Evolutionary conservation across 2,329 filamentous ascomycete genomes (phyloP).

Genomic region (Zalaria sp.): DNA sequence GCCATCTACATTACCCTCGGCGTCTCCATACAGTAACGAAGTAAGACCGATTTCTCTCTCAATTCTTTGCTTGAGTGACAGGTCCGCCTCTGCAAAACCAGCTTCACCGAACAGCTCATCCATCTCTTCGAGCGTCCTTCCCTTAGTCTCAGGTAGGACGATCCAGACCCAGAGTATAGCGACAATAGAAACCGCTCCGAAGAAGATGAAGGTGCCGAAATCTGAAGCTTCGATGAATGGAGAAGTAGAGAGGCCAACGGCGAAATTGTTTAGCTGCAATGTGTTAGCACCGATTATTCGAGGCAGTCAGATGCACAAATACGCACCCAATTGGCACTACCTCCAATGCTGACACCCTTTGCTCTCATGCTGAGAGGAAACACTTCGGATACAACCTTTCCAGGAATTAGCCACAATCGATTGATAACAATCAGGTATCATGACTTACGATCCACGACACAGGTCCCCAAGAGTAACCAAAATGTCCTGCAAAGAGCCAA

Average conservation of each 20-base stretch:
- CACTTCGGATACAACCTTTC: constrained; percentile 11
- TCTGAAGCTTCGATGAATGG: constrained; percentile 7
- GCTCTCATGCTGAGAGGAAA: constrained; percentile 13
- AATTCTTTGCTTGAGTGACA: constrained; percentile 7
- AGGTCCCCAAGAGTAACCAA: constrained; percentile 58
- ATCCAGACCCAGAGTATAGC: constrained; percentile 11
- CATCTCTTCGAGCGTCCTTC: constrained; percentile 14
- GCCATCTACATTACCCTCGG: background rate
- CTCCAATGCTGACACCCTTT: constrained; percentile 13
- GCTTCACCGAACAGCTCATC: constrained; percentile 13
- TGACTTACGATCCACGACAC: constrained; percentile 5
- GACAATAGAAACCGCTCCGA: constrained; percentile 8
- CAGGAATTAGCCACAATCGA: background rate
- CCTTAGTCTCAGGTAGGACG: constrained; percentile 14
- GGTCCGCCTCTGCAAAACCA: constrained; percentile 16
- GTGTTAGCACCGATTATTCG: background rate
- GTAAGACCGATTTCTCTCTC: constrained; percentile 9
- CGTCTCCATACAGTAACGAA: constrained; percentile 7
- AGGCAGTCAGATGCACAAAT: background rate
- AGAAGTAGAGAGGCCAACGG: constrained; percentile 9
- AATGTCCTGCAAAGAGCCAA: constrained; percentile 61
- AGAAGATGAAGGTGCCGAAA: constrained; percentile 12
- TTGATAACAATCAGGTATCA: no score
- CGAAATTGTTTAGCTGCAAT: constrained; percentile 4
- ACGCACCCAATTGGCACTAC: constrained; percentile 9